Evolutionary conservation across 176 grass and related monocot species (phyloP), one percentile per base, ranked within the genome.

Genomic region (Zea luxurians): DNA sequence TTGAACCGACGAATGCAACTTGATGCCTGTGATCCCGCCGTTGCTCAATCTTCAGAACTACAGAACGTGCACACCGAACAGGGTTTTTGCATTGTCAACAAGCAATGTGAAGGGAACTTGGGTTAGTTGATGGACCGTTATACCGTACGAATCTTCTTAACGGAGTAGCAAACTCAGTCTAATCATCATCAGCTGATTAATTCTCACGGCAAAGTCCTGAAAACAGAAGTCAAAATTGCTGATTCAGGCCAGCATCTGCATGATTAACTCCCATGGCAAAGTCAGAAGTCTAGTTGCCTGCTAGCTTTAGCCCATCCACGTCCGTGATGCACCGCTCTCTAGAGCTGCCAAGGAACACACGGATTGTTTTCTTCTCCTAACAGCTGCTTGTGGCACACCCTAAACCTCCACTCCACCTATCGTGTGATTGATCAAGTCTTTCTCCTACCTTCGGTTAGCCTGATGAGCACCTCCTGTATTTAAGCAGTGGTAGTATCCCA

Each of bases 41-140:
- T 40, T 4, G 38, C 1, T 40, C 3, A 4, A 40, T 40, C 38
- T 60, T 37, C 20, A 27, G 8, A 60, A 41, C 9, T 8, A 61
- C 7, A 13, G 80, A 83, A 83, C 73, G 61, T 76, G 81, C 52
- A 18, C 27, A 18, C 27, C 18, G 53, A n/a, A 43, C 42, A 80
- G 54, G 78, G 66, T 48, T 61, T 47, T 47, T 10, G 27, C 27
- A 27, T 27, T 27, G 1, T 47, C 61, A 40, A 40, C 42, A 71
- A 38, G 18, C 13, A 47, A 44, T 59, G 21, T 48, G 71, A 27
- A 66, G 36, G 66, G 50, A 77, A 40, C 12, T 44, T 7, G 37
- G 12, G 73, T 83, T 77, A 48, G 43, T 61, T 68, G 73, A 37
- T 64, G 35, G 48, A n/a, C 27, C 41, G 73, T 75, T 60, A 54